Base-by-base conservation (phyloP, 2,329 filamentous ascomycete species). In the Colletotrichum destructivum region DNA sequence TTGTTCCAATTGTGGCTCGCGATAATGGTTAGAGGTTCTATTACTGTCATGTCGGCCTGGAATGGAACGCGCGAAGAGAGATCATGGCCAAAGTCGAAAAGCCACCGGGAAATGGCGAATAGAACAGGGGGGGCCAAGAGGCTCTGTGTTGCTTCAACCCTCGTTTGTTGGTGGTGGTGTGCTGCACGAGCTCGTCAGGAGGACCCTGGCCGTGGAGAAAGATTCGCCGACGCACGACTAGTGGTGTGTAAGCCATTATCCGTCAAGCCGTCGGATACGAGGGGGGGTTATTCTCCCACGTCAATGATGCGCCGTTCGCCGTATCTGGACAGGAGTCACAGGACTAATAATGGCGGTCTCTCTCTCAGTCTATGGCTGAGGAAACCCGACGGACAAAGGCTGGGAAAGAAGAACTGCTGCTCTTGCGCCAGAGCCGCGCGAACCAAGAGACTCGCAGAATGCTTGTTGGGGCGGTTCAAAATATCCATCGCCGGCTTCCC, bases 401-500 rank as follows among this genome's bases (percentile, higher is more conserved):
- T 15, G 54, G 4, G 51, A 31, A 35, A 15, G 26, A 9, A 6
- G 54, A 13, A 15, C 6, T 38, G 18, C 11, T 40, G 54, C 35
- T 35, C 31, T 8, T 49, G 26, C 62, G 23, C 18, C 42, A 55
- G 6, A 31, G 13, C 31, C 4, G 13, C 35, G 31, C 3, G 9
- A 23, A 21, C 23, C 16, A 21, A 7, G 21, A 51, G n/a, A 12
- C n/a, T 42, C 46, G 21, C 13, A 18, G 21, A 13, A 42, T 11
- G 16, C n/a, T 62, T 49, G 23, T 40, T 26, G 6, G 18, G 23
- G 13, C 49, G 16, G 21, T n/a, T 42, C 9, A 38, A 47, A 21
- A 31, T 26, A 38, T 21, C 38, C 15, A 15, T 51, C 15, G 47
- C 21, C 65, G 65, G 59, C 51, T 69, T 63, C 47, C 69, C 59